These are phyloP conservation scores for Teratosphaeria gauchensis DNA, from an alignment of 2,329 filamentous ascomycete genomes.

Conservation along the genomic window DNA sequence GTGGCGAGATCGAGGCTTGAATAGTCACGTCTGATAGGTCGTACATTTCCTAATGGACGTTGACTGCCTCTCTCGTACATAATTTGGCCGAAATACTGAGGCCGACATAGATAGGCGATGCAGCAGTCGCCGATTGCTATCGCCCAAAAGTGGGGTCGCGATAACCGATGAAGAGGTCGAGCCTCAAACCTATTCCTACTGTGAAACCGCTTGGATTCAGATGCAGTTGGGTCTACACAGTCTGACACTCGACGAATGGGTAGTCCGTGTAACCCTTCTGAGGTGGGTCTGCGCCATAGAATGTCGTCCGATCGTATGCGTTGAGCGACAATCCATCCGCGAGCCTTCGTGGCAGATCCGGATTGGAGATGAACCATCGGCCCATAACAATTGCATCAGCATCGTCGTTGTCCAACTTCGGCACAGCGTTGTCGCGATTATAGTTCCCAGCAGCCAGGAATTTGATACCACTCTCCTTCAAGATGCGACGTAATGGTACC, in stretches of 20 bases:
- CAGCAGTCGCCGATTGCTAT: background rate
- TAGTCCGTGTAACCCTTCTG: background rate
- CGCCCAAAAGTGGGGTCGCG: background rate
- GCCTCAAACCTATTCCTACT: background rate
- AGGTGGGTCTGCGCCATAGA: background rate
- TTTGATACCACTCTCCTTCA: conserved; percentile 17
- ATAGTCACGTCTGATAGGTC: background rate
- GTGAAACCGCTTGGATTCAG: background rate
- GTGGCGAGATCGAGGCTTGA: background rate
- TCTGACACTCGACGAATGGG: background rate
- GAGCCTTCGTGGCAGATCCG: conserved; percentile 37
- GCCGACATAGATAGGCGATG: background rate
- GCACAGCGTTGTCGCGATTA: conserved; percentile 27
- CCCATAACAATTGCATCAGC: conserved; percentile 38
- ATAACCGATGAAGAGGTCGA: background rate
- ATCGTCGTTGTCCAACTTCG: conserved; percentile 31
- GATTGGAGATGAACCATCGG: conserved; percentile 39
- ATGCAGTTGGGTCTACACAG: background rate
- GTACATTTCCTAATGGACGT: background rate
- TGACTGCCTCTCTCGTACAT: background rate
- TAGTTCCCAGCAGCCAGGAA: conserved; percentile 34
- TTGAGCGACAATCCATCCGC: conserved; percentile 21
- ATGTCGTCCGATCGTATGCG: background rate
- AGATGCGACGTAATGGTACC: conserved; percentile 12
- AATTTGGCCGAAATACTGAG: background rate